Conservation (phyloP, 129 eudicot species). For the Glebionis coronaria region DNA sequence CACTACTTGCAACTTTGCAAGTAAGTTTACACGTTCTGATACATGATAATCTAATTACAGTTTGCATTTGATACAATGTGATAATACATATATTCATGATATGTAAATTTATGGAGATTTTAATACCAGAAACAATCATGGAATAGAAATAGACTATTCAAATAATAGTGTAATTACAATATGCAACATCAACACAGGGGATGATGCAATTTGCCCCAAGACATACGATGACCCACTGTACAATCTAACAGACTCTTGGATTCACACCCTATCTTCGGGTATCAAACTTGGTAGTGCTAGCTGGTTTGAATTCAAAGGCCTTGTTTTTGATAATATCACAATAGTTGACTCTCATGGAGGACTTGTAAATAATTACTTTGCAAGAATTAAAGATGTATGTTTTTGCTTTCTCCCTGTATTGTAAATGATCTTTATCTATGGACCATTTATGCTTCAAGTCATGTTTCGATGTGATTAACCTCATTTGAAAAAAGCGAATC, state of each 20-base stretch:
- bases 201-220: constrained; percentile 99
- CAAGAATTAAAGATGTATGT: neutral
- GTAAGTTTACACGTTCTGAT: neutral
- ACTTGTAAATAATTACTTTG: constrained; percentile 33
- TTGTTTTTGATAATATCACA: constrained; percentile 72
- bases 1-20: too few species aligned
- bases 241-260: constrained; percentile 88
- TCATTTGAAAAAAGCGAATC: too few species aligned
- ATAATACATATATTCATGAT: constrained; percentile 70
- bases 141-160: constrained; percentile 90
- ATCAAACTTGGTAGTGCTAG: constrained; percentile 95
- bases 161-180: constrained; percentile 85
- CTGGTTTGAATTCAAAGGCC: constrained; percentile 53
- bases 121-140: constrained; percentile 94
- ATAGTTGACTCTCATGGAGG: constrained; percentile 86
- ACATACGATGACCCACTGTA: constrained; percentile 67
- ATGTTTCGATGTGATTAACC: too few species aligned
- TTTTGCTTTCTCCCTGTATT: neutral
- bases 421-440: neutral
- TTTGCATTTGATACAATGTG: constrained; percentile 78
- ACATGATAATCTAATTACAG: constrained; percentile 40
- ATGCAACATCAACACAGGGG: constrained; percentile 85
- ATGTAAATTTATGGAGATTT: constrained; percentile 80
- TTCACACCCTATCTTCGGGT: constrained; percentile 85
- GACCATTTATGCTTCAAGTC: neutral